A percentile compares a stretch with the other conserved stretches of the same genome.
Conservation (phyloP, 345 rosid genomes). For the Ceriops zippeliana region DNA sequence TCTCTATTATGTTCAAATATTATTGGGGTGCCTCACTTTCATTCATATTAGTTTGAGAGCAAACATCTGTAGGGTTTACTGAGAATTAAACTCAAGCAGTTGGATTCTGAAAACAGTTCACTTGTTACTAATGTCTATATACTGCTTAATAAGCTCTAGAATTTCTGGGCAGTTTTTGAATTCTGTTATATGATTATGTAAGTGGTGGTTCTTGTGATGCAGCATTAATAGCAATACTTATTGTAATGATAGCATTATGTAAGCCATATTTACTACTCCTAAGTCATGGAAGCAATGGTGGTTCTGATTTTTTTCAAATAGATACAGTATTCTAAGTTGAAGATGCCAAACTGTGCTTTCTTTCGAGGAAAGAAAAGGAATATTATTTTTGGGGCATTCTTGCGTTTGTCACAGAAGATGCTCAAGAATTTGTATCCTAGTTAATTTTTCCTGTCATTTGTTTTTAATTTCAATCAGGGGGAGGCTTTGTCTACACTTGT, state of each 20-base stretch:
- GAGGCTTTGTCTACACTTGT: conserved; percentile 71
- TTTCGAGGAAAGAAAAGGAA: too few relatives aligned
- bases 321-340: too few relatives aligned
- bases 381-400: background rate
- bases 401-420: conserved; percentile 1
- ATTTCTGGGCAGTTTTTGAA: background rate
- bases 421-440: background rate
- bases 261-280: background rate
- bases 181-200: background rate
- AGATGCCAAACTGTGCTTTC: too few relatives aligned
- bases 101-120: background rate
- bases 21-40: background rate
- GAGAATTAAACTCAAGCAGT: background rate
- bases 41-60: background rate
- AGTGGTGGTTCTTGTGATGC: background rate
- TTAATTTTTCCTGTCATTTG: conserved; percentile 2
- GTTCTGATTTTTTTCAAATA: too few relatives aligned
- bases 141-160: too few relatives aligned
- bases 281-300: background rate
- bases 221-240: background rate
- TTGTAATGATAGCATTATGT: background rate
- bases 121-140: too few relatives aligned
- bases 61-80: background rate
- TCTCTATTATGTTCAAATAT: conserved; percentile 2
- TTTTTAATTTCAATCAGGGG: conserved; percentile 45